Percentiles rank a stretch among this genome's conserved stretches.
phyloP scores from a whole-genome alignment of 2,329 filamentous ascomycete genomes.

The Fusarium tricinctum region DNA sequence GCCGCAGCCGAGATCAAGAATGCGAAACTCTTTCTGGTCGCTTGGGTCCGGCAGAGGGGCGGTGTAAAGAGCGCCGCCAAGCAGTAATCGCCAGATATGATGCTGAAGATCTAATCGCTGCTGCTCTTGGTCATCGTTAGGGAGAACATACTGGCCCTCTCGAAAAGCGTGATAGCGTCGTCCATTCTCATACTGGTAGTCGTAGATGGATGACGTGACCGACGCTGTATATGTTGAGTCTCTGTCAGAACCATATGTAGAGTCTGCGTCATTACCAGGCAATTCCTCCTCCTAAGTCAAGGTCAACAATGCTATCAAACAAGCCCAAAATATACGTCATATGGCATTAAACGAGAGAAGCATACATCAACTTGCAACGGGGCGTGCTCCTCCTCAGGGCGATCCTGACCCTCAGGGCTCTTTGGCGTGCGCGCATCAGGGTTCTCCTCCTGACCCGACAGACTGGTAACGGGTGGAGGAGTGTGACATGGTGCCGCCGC shows the following conservation, averaged over 20 bases:
- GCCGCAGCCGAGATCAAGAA: conserved; percentile 72
- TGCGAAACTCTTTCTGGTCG: conserved; percentile 50
- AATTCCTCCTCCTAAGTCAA: conserved; percentile 33
- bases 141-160: conserved; percentile 49
- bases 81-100: conserved; percentile 50
- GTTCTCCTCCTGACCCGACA: conserved; percentile 15
- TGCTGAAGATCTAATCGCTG: conserved; percentile 58
- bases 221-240: conserved; percentile 53
- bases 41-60: conserved; percentile 50
- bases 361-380: conserved; percentile 41
- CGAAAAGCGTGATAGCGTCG: conserved; percentile 54
- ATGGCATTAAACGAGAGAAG: neutral
- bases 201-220: conserved; percentile 59
- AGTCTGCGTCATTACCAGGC: conserved; percentile 50
- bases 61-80: conserved; percentile 42
- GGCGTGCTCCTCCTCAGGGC: conserved; percentile 11
- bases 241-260: conserved; percentile 54
- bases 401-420: conserved; percentile 1
- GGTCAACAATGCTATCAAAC: too few species aligned
- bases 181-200: conserved; percentile 56
- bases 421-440: conserved; percentile 1
- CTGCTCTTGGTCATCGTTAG: conserved; percentile 54
- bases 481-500: neutral
- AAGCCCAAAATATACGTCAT: too few species aligned
- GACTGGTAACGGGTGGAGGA: conserved; percentile 21